Evolutionary conservation across 176 grass and related monocot genomes (phyloP).

Genomic region (Zoysia pacifica): DNA sequence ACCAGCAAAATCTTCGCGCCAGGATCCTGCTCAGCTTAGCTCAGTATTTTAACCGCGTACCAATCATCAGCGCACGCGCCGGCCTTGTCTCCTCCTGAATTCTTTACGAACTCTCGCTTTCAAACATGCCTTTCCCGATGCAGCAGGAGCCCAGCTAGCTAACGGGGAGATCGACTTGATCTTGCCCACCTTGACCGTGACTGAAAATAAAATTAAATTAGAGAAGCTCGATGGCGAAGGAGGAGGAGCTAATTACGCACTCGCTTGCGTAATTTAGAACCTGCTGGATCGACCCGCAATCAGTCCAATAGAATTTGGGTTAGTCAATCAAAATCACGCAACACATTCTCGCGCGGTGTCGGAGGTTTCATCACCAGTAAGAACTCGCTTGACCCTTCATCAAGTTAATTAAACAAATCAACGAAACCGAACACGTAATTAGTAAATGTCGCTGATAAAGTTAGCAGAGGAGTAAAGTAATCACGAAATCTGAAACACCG

Average conservation of each 20-base stretch:
- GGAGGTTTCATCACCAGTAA: constrained; percentile 27
- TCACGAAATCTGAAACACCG: neutral
- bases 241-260: neutral
- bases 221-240: too few relatives aligned
- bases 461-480: neutral
- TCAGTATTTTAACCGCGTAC: neutral
- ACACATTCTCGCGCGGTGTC: constrained; percentile 33
- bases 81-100: neutral
- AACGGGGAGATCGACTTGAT: neutral
- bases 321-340: constrained; percentile 32
- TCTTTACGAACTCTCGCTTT: neutral
- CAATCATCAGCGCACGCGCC: neutral
- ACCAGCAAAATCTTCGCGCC: constrained; percentile 32
- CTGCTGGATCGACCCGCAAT: neutral
- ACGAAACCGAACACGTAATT: neutral
- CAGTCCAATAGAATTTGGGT: neutral
- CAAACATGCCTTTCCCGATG: neutral
- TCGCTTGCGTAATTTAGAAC: neutral
- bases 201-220: neutral
- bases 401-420: neutral
- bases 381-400: neutral
- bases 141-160: neutral
- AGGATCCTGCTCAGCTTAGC: neutral
- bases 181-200: neutral
- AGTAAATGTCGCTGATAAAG: neutral